These are phyloP conservation scores for Orbilia javanica DNA, from an alignment of 2,329 filamentous ascomycete genomes.

Conservation along the genomic window DNA sequence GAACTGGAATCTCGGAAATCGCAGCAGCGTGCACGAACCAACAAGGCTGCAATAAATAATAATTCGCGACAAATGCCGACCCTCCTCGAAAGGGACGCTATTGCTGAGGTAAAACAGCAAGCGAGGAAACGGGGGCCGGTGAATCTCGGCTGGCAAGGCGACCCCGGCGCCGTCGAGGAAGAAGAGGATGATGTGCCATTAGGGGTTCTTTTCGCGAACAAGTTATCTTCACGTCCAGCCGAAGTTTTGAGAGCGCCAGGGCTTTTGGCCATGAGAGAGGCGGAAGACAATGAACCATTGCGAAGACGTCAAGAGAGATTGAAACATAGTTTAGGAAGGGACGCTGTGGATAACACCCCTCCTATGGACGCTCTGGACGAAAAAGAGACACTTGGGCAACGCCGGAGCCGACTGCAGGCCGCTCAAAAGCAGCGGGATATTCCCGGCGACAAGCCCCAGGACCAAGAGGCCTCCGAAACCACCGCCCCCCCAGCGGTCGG, in stretches of 20 bases:
- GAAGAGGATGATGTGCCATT: slow-evolving; percentile 87
- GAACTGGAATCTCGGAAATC: slow-evolving; percentile 92
- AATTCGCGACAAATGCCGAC: slow-evolving; percentile 78
- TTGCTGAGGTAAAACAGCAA: slow-evolving; percentile 84
- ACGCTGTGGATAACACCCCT: slow-evolving; percentile 73
- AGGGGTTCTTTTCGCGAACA: slow-evolving; percentile 79
- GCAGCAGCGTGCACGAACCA: slow-evolving; percentile 82
- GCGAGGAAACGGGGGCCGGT: slow-evolving; percentile 80
- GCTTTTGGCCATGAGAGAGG: slow-evolving; percentile 81
- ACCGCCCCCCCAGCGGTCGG: not conserved
- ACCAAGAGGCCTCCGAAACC: slow-evolving; percentile 16
- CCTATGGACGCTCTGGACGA: slow-evolving; percentile 66
- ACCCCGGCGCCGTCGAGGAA: slow-evolving; percentile 72
- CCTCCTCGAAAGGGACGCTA: slow-evolving; percentile 87
- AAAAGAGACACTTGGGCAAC: slow-evolving; percentile 80
- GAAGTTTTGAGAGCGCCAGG: slow-evolving; percentile 75
- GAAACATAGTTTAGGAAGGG: slow-evolving; percentile 74
- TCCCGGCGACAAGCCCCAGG: not conserved
- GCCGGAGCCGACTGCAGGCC: slow-evolving; percentile 76
- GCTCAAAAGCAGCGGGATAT: slow-evolving; percentile 38
- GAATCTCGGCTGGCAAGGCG: slow-evolving; percentile 82
- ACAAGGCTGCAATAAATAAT: slow-evolving; percentile 64
- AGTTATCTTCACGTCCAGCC: slow-evolving; percentile 70
- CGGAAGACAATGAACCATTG: slow-evolving; percentile 93
- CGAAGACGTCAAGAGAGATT: slow-evolving; percentile 81